Percentiles rank a stretch among this genome's conserved stretches.
Conservation (phyloP, 805 yeast species). For the Myxozyma melibiosi region DNA sequence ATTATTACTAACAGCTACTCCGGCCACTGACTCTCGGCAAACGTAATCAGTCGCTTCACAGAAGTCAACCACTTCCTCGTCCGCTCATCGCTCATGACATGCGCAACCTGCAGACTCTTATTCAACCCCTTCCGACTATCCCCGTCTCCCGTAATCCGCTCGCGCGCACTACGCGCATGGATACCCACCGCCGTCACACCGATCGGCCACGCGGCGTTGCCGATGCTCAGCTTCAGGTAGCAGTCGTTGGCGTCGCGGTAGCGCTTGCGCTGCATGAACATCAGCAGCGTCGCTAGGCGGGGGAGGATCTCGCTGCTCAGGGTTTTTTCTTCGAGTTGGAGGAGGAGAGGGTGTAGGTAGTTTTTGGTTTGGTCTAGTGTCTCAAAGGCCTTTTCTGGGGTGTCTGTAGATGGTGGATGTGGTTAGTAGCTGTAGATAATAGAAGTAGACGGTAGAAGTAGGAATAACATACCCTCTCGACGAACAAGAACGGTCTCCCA, state of each 20-base stretch:
- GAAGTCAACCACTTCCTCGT: slow-evolving; percentile 76
- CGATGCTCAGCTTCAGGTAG: slow-evolving; percentile 76
- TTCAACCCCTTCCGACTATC: slow-evolving; percentile 32
- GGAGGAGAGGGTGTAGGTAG: slow-evolving; percentile 55
- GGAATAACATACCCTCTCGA: slow-evolving; percentile 43
- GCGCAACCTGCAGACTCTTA: slow-evolving; percentile 48
- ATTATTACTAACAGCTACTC: slow-evolving; percentile 4
- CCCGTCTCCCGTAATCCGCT: slow-evolving; percentile 54
- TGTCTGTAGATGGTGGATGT: slow-evolving; percentile 10
- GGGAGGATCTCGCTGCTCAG: slow-evolving; percentile 50
- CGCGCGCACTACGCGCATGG: slow-evolving; percentile 69
- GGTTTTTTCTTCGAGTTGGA: slow-evolving; percentile 51
- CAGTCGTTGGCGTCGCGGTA: slow-evolving; percentile 61
- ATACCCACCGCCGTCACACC: slow-evolving; percentile 81
- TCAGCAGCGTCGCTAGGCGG: slow-evolving; percentile 61
- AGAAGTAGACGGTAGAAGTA: neutral
- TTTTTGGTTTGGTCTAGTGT: slow-evolving; percentile 52
- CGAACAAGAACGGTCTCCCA: slow-evolving; percentile 48
- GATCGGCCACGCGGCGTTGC: slow-evolving; percentile 91
- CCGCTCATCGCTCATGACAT: slow-evolving; percentile 75
- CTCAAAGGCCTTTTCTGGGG: slow-evolving; percentile 36
- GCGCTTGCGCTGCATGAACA: slow-evolving; percentile 59
- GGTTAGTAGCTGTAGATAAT: neutral
- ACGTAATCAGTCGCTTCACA: slow-evolving; percentile 71
- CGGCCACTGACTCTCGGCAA: slow-evolving; percentile 45